Evolutionary conservation across 2,329 filamentous ascomycete genomes (phyloP), one percentile per base, ranked within the genome.

Genomic region (Herpomyces periplanetae): DNA sequence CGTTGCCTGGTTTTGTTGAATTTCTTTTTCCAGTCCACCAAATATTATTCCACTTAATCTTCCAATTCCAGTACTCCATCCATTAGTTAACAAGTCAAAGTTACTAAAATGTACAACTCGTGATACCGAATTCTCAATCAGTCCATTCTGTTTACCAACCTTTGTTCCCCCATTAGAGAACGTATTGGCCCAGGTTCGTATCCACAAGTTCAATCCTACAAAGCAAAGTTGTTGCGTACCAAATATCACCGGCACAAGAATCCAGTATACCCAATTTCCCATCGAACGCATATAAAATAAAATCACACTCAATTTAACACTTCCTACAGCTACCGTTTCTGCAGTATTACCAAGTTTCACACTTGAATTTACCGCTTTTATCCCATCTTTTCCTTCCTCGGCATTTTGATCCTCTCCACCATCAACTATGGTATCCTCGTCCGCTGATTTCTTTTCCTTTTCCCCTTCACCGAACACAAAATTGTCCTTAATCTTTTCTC

Each of bases 251-350:
- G 58, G 40, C 9, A 73, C 64, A 13, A 65, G 42, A 18, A 62
- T 37, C 80, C 80, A 96, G 42, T 85, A 96, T 49, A 68, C 73
- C 68, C 71, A 87, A 3, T 61, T 50, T n/a, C 80, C 80, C 80
- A 96, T 96, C 26, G 73, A 54, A 23, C 41, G 42, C 8, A 96
- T 50, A 34, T 96, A 96, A 33, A 85, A 55, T 24, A 57, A 44
- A 30, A 96, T 63, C 19, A 87, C 73, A 10, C 54, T 49, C 48
- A 69, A 60, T 35, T 87, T 80, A 29, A 96, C 69, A 15, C 71
- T 61, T 11, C 80, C 80, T 17, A 52, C 57, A 4, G 68, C 61
- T 39, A 84, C 91, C 16, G 49, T 48, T 36, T 96, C 80, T 18
- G 56, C 47, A 44, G 37, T 34, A 11, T 38, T 27, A 13, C 16